Evolutionary conservation across 1,284 basidiomycete species (phyloP).

Genomic region (Vanrija sp.): DNA sequence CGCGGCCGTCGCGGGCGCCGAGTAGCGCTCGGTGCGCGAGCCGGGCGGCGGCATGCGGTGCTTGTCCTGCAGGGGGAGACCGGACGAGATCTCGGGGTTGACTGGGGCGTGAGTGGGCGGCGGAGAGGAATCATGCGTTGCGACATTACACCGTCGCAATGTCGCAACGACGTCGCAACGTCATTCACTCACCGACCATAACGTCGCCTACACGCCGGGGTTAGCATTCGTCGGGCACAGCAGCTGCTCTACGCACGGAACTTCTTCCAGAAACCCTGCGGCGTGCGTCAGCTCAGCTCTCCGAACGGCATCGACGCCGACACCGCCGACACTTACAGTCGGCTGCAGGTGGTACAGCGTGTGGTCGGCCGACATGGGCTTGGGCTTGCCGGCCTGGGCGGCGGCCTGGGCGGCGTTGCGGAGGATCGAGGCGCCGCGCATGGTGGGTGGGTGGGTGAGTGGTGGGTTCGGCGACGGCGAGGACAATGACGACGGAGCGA

Average conservation of each 20-base stretch:
- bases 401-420: constrained; percentile 33
- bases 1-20: constrained; percentile 84
- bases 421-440: constrained; percentile 27
- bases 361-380: constrained; percentile 61
- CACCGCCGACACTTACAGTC: constrained; percentile 52
- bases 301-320: too few relatives aligned
- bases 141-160: too few relatives aligned
- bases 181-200: constrained; percentile 62
- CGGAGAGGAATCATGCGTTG: too few relatives aligned
- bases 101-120: constrained; percentile 40
- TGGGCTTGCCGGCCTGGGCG: constrained; percentile 30
- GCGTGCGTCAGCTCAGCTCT: constrained; percentile 10
- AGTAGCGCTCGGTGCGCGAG: constrained; percentile 78
- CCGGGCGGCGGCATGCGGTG: constrained; percentile 82
- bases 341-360: constrained; percentile 82
- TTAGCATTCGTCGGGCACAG: not conserved
- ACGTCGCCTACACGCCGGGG: constrained; percentile 62
- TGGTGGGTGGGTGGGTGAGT: constrained; percentile 1
- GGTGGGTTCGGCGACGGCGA: not conserved
- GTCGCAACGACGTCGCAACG: not conserved
- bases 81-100: constrained; percentile 86
- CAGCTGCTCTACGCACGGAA: constrained; percentile 61
- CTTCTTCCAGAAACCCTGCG: constrained; percentile 80
- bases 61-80: constrained; percentile 70
- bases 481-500: not conserved